Conservation (phyloP, 2,329 filamentous ascomycete genomes). For the Phialophora verrucosa region DNA sequence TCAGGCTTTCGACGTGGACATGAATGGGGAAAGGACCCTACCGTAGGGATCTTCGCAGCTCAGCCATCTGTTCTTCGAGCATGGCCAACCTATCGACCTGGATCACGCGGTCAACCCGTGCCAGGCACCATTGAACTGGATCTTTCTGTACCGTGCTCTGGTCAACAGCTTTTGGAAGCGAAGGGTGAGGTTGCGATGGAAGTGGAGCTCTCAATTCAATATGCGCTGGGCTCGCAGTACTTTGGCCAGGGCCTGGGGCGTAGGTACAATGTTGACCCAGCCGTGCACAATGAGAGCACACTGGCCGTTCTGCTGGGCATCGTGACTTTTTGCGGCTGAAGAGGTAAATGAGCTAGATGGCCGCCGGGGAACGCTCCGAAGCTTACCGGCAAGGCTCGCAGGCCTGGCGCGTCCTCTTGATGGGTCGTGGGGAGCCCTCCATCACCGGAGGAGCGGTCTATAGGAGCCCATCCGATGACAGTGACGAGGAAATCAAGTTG, state of each 20-base stretch:
- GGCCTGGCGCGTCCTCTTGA: conserved; percentile 38
- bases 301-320: conserved; percentile 45
- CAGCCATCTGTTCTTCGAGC: conserved; percentile 20
- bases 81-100: conserved; percentile 24
- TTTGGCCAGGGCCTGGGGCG: conserved; percentile 15
- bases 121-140: background rate
- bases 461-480: background rate
- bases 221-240: conserved; percentile 3
- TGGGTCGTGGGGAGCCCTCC: conserved; percentile 8
- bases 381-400: conserved; percentile 45
- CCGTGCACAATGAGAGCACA: conserved; percentile 44
- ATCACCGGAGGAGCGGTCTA: background rate
- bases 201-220: background rate
- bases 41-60: conserved; percentile 20
- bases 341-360: background rate
- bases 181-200: background rate
- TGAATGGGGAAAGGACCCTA: background rate
- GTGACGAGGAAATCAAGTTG: background rate
- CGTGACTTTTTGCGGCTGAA: conserved; percentile 45
- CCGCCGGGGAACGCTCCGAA: background rate
- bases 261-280: conserved; percentile 45
- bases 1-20: conserved; percentile 3
- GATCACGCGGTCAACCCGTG: conserved; percentile 14
- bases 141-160: conserved; percentile 15
- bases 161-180: background rate